phyloP scores from a whole-genome alignment of 208 protist genomes.

The Acanthamoeba polyphaga region DNA sequence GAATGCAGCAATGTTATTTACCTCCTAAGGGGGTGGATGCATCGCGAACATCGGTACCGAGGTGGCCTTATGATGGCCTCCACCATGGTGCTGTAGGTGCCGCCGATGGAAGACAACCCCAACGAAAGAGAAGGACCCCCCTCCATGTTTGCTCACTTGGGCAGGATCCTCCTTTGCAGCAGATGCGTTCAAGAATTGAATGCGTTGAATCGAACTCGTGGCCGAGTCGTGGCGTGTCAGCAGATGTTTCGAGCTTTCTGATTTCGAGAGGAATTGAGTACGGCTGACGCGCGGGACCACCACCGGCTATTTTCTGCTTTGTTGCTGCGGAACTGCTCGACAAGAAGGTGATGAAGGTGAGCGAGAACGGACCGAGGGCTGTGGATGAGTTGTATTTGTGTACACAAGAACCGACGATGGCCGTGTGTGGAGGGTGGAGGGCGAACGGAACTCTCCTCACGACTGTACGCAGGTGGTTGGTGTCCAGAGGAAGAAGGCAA shows the following conservation, averaged over 20 bases:
- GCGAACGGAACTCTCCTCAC: too few relatives aligned
- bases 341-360: too few relatives aligned
- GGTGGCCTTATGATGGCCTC: slow-evolving; percentile 74
- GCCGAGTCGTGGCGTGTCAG: background rate
- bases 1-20: background rate
- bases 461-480: too few relatives aligned
- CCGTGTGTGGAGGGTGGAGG: too few relatives aligned
- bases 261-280: too few relatives aligned
- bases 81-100: slow-evolving; percentile 55
- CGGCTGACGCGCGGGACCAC: too few relatives aligned
- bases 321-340: background rate
- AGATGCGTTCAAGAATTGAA: too few relatives aligned
- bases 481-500: too few relatives aligned
- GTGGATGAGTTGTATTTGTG: background rate
- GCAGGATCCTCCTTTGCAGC: too few relatives aligned
- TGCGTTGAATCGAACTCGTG: too few relatives aligned
- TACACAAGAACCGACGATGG: too few relatives aligned
- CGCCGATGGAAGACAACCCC: slow-evolving; percentile 15
- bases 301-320: background rate
- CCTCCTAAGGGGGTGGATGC: background rate
- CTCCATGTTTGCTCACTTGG: background rate
- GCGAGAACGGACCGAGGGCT: too few relatives aligned
- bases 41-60: background rate
- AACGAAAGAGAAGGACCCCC: slow-evolving; percentile 27
- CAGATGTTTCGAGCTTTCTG: background rate